Evolutionary conservation across 306 rosid genomes (phyloP), one percentile per base, ranked within the genome.

Genomic region (Vigna nakashimae): DNA sequence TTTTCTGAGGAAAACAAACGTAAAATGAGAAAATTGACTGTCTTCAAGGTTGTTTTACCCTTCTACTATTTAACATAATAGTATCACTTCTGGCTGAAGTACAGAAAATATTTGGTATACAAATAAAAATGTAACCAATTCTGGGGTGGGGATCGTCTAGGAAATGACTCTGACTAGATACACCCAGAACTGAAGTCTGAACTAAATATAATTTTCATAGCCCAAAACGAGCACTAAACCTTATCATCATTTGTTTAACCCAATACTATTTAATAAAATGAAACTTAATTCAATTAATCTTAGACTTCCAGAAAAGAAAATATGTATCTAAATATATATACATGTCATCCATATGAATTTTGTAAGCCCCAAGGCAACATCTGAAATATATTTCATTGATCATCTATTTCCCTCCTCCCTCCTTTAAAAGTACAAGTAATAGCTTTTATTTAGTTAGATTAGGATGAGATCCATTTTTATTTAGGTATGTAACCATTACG

Each of bases 221-320:
- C 46, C 59, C 24, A 16, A 52, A 38, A 52, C 36, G 28, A 36
- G 43, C 62, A 74, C 50, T 24, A 28, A 32, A 34, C 34, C 53
- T 57, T 17, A 28, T 50, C 69, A 78, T 22, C 69, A 78, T 36
- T 79, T 48, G 59, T n/a, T 65, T 42, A 69, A 34, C 49, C 50
- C 32, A 69, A 69, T 45, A 45, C 40, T 56, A 9, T 57, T 68
- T 69, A 59, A 59, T 43, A 32, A 28, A 22, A 69, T 18, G 32
- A 28, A 28, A 48, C 49, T 15, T 56, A 43, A 24, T 40, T 42
- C 58, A 67, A 32, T 69, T 76, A 69, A 32, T 10, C 28, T 56
- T 26, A 6, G 17, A 17, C 32, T 7, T 20, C 58, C n/a, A 28
- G 34, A 43, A 45, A 53, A 10, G 18, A 45, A 45, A 45, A 11